Evolutionary conservation across 768 basidiomycete genomes (phyloP), one percentile per base, ranked within the genome.

Genomic region (Leccinum truebloodii): DNA sequence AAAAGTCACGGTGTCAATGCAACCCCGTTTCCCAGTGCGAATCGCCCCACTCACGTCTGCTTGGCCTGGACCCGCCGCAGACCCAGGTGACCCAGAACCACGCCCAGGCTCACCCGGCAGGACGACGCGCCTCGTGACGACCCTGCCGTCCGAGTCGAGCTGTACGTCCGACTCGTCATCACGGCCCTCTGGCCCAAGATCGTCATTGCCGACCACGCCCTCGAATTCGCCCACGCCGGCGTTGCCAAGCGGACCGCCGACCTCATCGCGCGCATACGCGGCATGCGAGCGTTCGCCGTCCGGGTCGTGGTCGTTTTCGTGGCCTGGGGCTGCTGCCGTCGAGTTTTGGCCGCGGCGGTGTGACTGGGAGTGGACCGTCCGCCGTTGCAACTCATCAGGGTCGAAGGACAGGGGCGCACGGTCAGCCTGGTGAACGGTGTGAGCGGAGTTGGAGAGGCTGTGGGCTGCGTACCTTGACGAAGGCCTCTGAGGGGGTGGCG

Each of bases 401-500:
- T 58, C 20, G 2, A 66, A 20, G 16, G 65, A 41, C 10, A 28
- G 48, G 16, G 58, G 52, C 4, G 63, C 63, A 3, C 65, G 66
- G 54, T 76, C 73, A 0, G 75, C 73, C 73, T 74, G 34, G 9
- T 30, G 9, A 20, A 49, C 48, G 20, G 18, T 26, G 52, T 53
- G 9, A 18, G 30, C 14, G 7, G 18, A 35, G 20, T 18, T 16
- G 3, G n/a, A 9, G 16, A 18, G 18, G n/a, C 7, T 13, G 20
- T 7, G 13, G 16, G 6, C 6, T 13, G 32, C n/a, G 52, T 52
- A 83, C 88, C 81, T 90, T 89, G 51, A 89, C 76, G 18, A 76
- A 73, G 4, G 89, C 88, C 72, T 90, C 88, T 2, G 89, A 89
- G 12, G 78, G 62, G 58, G 79, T 81, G 0, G 88, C 88, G 13